Conservation (phyloP, 768 basidiomycete genomes). For the Hirschioporus abietinus region DNA sequence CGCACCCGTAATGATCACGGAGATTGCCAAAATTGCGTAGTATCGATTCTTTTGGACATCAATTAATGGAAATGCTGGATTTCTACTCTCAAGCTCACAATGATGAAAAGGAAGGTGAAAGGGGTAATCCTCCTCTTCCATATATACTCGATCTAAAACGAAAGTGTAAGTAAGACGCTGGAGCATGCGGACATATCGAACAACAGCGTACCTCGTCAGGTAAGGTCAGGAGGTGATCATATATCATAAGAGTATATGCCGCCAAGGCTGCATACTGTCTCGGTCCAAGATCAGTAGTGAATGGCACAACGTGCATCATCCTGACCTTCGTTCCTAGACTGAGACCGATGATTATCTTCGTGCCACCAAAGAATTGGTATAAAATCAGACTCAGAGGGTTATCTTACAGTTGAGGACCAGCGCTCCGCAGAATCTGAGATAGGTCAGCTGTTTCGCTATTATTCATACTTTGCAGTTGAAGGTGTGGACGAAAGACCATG, state of each 20-base stretch:
- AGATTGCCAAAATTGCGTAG: background rate
- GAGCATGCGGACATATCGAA: too few species aligned
- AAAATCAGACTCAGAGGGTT: too few species aligned
- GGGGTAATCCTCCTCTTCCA: background rate
- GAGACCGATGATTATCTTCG: background rate
- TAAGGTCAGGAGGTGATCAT: constrained; percentile 2
- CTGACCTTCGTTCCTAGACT: background rate
- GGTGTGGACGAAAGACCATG: too few species aligned
- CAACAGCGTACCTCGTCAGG: constrained; percentile 1
- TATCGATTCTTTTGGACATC: background rate
- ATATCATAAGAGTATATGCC: background rate
- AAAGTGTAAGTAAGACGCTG: too few species aligned
- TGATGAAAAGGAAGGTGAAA: background rate
- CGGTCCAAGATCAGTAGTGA: background rate
- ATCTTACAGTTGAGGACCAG: background rate
- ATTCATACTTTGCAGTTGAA: too few species aligned
- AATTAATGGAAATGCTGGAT: background rate
- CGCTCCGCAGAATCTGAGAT: background rate
- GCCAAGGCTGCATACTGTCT: background rate
- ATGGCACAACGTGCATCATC: background rate
- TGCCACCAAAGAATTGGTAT: too few species aligned
- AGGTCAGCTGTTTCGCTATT: background rate
- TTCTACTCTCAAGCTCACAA: background rate
- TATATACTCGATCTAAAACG: background rate
- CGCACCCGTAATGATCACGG: background rate